phyloP scores from a whole-genome alignment of 768 basidiomycete genomes.

The Leccinum obscurum region DNA sequence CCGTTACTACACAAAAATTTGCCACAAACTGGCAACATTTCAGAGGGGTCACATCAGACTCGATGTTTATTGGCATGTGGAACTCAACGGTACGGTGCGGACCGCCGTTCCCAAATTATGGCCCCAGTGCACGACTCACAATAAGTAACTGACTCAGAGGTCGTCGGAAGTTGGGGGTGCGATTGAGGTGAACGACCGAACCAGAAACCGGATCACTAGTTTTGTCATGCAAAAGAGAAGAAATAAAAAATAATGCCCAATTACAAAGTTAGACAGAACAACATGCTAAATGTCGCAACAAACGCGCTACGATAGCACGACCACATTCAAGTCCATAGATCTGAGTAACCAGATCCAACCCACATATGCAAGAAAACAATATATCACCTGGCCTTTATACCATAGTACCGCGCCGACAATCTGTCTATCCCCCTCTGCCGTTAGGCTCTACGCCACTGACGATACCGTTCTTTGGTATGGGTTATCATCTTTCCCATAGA shows the following conservation, averaged over 20 bases:
- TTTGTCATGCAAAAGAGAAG: neutral
- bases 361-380: neutral
- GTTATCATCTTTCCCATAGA: neutral
- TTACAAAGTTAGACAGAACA: neutral
- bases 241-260: neutral
- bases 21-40: too few relatives aligned
- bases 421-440: neutral
- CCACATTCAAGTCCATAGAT: neutral
- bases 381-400: neutral
- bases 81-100: too few relatives aligned
- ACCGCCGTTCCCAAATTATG: too few relatives aligned
- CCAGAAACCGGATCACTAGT: too few relatives aligned
- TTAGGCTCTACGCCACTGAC: neutral
- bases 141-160: too few relatives aligned
- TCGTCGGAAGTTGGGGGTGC: too few relatives aligned
- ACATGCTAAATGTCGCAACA: neutral
- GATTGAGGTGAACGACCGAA: neutral
- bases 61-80: too few relatives aligned
- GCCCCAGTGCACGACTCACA: too few relatives aligned
- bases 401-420: neutral
- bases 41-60: too few relatives aligned
- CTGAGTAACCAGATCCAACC: neutral
- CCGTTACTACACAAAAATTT: too few relatives aligned
- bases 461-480: neutral
- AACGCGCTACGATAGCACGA: neutral